Percentiles rank a stretch among this genome's conserved stretches.
Evolutionary conservation across 768 basidiomycete genomes (phyloP).

Genomic region (Lactarius quietus): DNA sequence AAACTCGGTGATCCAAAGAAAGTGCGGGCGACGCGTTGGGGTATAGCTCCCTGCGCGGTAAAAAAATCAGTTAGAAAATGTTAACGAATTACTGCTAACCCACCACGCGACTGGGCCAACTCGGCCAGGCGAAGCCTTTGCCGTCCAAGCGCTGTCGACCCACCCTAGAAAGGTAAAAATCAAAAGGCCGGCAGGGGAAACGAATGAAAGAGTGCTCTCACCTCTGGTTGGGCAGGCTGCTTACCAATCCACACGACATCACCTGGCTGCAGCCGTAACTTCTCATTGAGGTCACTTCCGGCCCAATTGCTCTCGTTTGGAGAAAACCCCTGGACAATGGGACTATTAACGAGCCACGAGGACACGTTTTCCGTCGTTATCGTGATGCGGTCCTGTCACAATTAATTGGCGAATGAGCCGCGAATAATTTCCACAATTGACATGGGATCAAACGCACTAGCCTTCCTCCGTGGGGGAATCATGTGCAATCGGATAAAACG

Average conservation of each 20-base stretch:
- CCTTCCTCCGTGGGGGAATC: conserved; percentile 32
- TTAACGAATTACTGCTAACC: conserved; percentile 26
- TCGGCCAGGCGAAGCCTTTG: conserved; percentile 64
- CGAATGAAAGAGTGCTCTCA: not conserved
- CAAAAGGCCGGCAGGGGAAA: conserved; percentile 13
- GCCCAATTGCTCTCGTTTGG: not conserved
- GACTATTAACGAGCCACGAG: conserved; percentile 46
- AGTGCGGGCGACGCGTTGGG: conserved; percentile 62
- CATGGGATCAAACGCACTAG: conserved; percentile 31
- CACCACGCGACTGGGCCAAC: conserved; percentile 61
- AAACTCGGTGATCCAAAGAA: conserved; percentile 95
- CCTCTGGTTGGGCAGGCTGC: conserved; percentile 16
- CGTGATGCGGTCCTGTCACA: conserved; percentile 45
- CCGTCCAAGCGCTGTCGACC: conserved; percentile 78
- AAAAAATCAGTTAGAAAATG: conserved; percentile 6
- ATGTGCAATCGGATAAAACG: conserved; percentile 44
- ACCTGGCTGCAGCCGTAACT: conserved; percentile 16
- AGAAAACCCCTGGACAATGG: conserved; percentile 23
- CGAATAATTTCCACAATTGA: not conserved
- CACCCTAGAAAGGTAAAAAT: conserved; percentile 52
- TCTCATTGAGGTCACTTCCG: not conserved
- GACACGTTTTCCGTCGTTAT: conserved; percentile 45
- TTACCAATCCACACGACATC: conserved; percentile 26
- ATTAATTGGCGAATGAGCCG: not conserved
- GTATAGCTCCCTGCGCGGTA: conserved; percentile 49